These are phyloP conservation scores for Solanum peruvianum DNA, from an alignment of 257 asterid genomes.

Conservation along the genomic window DNA sequence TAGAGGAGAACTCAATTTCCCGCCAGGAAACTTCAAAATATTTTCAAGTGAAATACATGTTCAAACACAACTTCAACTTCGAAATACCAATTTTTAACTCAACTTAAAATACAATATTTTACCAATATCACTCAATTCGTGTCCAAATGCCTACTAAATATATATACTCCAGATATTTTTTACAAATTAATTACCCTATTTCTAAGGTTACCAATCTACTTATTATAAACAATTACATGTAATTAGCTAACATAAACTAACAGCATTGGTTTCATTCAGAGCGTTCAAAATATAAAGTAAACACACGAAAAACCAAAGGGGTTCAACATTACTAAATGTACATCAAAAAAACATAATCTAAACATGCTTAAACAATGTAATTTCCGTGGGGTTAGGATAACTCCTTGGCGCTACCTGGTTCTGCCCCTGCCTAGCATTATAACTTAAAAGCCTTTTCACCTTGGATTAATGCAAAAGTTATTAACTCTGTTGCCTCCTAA, in stretches of 20 bases:
- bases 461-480: neutral
- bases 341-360: neutral
- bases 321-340: neutral
- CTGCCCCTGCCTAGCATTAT: neutral
- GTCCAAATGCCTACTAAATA: neutral
- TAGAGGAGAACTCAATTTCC: no score
- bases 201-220: neutral
- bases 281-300: neutral
- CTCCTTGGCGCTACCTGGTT: neutral
- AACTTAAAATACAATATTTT: neutral
- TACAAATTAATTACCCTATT: neutral
- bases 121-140: neutral
- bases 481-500: neutral
- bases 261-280: neutral
- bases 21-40: no score
- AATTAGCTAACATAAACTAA: neutral
- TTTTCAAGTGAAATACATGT: no score
- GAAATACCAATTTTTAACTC: neutral
- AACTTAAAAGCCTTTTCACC: neutral
- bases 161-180: neutral
- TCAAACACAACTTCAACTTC: no score
- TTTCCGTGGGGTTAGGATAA: neutral
- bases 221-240: neutral
- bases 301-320: neutral
- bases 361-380: neutral